phyloP scores from a whole-genome alignment of 2,329 filamentous ascomycete species.

The Penicillium expansum region DNA sequence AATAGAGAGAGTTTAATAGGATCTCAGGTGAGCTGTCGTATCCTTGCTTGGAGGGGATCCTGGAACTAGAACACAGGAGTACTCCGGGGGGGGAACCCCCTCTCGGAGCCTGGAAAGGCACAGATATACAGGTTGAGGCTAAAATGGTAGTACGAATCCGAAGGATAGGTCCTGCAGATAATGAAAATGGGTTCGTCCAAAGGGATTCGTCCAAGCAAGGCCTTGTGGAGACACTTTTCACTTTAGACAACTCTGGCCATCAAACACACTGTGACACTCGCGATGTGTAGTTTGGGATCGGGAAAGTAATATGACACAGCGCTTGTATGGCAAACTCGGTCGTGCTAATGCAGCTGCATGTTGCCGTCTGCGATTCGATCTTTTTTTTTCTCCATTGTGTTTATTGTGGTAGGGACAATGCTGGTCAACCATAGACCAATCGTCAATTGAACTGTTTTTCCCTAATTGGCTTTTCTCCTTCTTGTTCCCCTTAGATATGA shows the following conservation, averaged over 20 bases:
- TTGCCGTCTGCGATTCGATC: not conserved
- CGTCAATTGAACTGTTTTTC: not conserved
- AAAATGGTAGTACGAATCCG: slow-evolving; percentile 16
- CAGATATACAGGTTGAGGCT: slow-evolving; percentile 15
- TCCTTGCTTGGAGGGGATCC: slow-evolving; percentile 16
- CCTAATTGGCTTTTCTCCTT: not conserved
- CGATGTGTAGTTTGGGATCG: not conserved
- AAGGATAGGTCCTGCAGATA: slow-evolving; percentile 7
- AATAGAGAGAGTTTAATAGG: slow-evolving; percentile 17
- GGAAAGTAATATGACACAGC: slow-evolving; percentile 5
- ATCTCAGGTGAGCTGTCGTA: slow-evolving; percentile 20
- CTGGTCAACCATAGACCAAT: not conserved
- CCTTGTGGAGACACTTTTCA: not conserved
- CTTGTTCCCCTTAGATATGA: not conserved
- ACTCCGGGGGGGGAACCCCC: not conserved
- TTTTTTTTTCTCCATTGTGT: not conserved
- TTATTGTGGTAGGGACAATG: slow-evolving; percentile 1
- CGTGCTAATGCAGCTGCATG: not conserved
- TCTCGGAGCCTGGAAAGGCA: slow-evolving; percentile 16
- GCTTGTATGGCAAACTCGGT: not conserved
- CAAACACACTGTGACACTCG: not conserved
- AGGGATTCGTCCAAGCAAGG: slow-evolving; percentile 3
- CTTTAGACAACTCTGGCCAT: not conserved
- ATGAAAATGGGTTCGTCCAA: slow-evolving; percentile 2
- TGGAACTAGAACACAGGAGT: slow-evolving; percentile 19